These are phyloP conservation scores for Pterulicium gracile DNA, from an alignment of 1,284 basidiomycete genomes.

Conservation along the genomic window DNA sequence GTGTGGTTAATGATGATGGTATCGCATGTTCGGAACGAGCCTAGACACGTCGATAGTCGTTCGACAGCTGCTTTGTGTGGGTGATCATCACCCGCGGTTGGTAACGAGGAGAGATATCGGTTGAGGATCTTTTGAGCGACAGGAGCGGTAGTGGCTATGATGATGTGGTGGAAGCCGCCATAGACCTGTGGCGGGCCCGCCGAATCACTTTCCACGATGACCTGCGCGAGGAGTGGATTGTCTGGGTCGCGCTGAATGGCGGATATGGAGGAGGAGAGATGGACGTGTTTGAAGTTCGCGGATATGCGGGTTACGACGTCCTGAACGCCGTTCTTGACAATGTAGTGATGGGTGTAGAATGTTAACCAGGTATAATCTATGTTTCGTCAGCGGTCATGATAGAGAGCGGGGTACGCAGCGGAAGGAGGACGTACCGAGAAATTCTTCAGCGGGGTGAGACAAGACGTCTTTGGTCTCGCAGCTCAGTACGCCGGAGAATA, in stretches of 20 bases:
- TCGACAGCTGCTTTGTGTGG: constrained; percentile 20
- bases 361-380: constrained; percentile 57
- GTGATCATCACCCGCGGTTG: constrained; percentile 13
- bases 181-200: constrained; percentile 18
- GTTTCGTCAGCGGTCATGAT: constrained; percentile 1
- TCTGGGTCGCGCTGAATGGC: constrained; percentile 26
- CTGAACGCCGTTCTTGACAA: constrained; percentile 41
- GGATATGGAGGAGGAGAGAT: constrained; percentile 39
- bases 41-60: constrained; percentile 29
- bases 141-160: constrained; percentile 64
- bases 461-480: constrained; percentile 37
- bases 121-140: constrained; percentile 31
- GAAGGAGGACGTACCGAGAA: constrained; percentile 38
- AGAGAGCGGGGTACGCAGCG: not conserved
- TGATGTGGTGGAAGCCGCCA: constrained; percentile 48
- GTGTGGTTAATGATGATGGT: constrained; percentile 64
- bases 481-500: constrained; percentile 69
- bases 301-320: constrained; percentile 40
- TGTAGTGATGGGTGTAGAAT: constrained; percentile 49
- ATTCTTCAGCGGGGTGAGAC: constrained; percentile 47
- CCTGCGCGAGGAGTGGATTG: constrained; percentile 21
- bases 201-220: constrained; percentile 22
- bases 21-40: constrained; percentile 31
- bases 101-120: constrained; percentile 17
- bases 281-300: constrained; percentile 32